Conservation (phyloP, 2,329 filamentous ascomycete genomes). For the Colletotrichum endophyticum region DNA sequence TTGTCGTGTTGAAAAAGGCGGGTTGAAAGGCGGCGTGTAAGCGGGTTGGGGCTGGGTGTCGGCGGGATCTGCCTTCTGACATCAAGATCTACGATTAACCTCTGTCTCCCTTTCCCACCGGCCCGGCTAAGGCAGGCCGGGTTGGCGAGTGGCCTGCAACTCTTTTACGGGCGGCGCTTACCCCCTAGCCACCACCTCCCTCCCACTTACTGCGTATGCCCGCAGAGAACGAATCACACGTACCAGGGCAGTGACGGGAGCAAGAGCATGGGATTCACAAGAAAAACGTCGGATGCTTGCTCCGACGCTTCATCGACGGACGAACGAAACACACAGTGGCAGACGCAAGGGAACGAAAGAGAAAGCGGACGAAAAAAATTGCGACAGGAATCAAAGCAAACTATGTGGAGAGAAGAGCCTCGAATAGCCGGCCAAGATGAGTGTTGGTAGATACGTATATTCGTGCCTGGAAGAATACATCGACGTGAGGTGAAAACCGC, state of each 20-base stretch:
- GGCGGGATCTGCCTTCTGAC: not conserved
- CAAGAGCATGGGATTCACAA: not conserved
- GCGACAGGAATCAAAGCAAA: not conserved
- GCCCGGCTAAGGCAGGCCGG: not conserved
- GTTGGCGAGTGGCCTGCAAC: not conserved
- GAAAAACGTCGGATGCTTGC: constrained; percentile 3
- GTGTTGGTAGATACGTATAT: not conserved
- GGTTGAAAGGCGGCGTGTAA: not conserved
- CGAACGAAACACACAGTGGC: not conserved
- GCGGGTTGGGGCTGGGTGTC: not conserved
- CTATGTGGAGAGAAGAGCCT: constrained; percentile 19
- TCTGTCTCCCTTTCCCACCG: not conserved
- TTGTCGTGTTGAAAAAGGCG: not conserved
- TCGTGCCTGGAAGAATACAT: not conserved
- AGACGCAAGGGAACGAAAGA: not conserved
- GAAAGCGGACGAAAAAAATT: not conserved
- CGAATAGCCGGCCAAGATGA: constrained; percentile 15
- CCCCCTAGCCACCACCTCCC: not conserved
- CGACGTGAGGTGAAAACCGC: not conserved
- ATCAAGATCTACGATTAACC: not conserved
- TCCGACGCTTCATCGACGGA: constrained; percentile 2
- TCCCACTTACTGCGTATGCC: not conserved
- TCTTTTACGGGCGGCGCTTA: not conserved
- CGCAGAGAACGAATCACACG: not conserved
- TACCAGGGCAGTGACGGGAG: not conserved